Percentiles rank a stretch among this genome's conserved stretches.
These are phyloP conservation scores for Tetrahymena malaccensis DNA, from an alignment of 73 alveolate species.

Conservation along the genomic window DNA sequence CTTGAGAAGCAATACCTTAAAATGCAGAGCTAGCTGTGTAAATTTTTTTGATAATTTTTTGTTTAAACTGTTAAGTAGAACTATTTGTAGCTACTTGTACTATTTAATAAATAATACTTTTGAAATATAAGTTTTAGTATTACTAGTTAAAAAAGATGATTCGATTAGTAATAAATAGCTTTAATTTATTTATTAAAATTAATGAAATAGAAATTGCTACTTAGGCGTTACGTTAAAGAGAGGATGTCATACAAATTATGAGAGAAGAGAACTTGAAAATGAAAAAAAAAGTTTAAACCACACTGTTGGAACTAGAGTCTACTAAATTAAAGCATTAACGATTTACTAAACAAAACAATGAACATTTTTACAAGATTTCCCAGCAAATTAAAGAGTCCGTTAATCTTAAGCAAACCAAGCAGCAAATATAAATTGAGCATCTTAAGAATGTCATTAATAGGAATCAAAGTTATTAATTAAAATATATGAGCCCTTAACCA, in stretches of 20 bases:
- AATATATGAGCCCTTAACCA: not conserved
- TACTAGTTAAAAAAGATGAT: too few species aligned
- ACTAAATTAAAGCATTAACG: not conserved
- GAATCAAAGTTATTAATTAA: not conserved
- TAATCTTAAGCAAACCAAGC: not conserved
- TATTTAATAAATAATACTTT: too few species aligned
- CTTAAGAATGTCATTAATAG: not conserved
- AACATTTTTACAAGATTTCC: not conserved
- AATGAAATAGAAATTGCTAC: not conserved
- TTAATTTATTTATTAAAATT: not conserved
- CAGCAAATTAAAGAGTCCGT: not conserved
- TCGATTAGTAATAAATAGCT: not conserved
- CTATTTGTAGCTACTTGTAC: not conserved
- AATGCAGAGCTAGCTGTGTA: not conserved
- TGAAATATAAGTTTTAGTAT: too few species aligned
- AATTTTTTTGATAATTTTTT: too few species aligned
- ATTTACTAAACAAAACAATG: not conserved
- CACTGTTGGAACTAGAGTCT: not conserved
- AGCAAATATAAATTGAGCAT: not conserved
- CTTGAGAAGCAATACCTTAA: not conserved
- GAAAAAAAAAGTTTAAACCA: not conserved
- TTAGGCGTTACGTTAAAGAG: not conserved
- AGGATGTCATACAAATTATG: not conserved
- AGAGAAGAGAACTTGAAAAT: not conserved
- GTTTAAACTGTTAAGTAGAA: not conserved